A percentile compares a stretch with the other conserved stretches of the same genome.
Conservation (phyloP, 208 protist genomes). For the Trypanosomatidae sp. region DNA sequence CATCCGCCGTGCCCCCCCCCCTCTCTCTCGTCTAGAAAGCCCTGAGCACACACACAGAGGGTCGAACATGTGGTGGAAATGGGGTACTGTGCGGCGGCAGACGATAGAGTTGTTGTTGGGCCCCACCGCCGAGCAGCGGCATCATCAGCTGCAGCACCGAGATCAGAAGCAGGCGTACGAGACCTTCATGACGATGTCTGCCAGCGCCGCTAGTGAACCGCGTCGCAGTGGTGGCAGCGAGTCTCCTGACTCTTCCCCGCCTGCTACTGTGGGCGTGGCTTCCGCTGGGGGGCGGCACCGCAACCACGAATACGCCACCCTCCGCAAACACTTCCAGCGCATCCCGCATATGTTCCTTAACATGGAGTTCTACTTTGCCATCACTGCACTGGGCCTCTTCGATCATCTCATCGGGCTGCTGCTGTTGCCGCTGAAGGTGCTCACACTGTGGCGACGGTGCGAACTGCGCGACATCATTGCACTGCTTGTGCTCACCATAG, state of each 20-base stretch:
- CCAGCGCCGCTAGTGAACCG: not conserved
- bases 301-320: conserved; percentile 5
- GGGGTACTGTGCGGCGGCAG: conserved; percentile 1
- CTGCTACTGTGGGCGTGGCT: not conserved
- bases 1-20: not conserved
- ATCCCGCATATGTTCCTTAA: conserved; percentile 10
- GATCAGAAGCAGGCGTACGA: conserved; percentile 6
- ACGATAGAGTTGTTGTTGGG: conserved; percentile 11
- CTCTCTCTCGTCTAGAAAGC: not conserved
- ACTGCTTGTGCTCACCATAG: not conserved
- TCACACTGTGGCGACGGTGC: conserved; percentile 3
- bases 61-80: conserved; percentile 3
- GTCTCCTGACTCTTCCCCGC: not conserved
- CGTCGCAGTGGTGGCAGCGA: not conserved
- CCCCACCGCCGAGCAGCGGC: conserved; percentile 16
- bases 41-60: not conserved
- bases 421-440: conserved; percentile 13
- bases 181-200: not conserved
- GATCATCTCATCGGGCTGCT: conserved; percentile 10
- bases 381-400: conserved; percentile 14
- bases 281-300: conserved; percentile 1
- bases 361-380: conserved; percentile 19
- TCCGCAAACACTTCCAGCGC: conserved; percentile 9
- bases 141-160: conserved; percentile 47
- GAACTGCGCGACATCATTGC: conserved; percentile 11